A percentile compares a stretch with the other conserved stretches of the same genome.
phyloP scores from a whole-genome alignment of 2,329 filamentous ascomycete genomes.

The Scytalidium lignicola region DNA sequence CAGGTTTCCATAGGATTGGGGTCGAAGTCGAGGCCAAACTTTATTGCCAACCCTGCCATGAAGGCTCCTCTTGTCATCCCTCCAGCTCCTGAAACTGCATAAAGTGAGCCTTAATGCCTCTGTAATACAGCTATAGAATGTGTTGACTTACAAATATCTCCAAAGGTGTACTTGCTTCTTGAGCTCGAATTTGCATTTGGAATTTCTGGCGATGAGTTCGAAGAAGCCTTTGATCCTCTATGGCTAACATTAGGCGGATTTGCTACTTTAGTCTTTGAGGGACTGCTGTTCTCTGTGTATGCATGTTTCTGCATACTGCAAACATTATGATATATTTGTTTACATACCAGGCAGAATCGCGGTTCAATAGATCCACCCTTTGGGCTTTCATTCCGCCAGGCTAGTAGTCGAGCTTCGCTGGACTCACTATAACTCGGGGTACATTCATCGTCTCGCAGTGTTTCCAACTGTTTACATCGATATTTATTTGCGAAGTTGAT shows the following conservation, averaged over 20 bases:
- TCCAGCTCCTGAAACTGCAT: slow-evolving; percentile 61
- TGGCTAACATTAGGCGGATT: background rate
- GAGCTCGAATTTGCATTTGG: no score
- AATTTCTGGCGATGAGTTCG: no score
- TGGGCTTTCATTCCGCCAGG: slow-evolving; percentile 9
- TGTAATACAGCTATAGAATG: background rate
- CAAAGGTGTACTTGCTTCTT: slow-evolving; percentile 10
- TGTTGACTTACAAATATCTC: slow-evolving; percentile 16
- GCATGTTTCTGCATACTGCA: background rate
- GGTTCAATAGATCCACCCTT: slow-evolving; percentile 7
- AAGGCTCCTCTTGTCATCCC: slow-evolving; percentile 62
- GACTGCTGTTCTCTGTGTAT: background rate
- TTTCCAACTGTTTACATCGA: background rate
- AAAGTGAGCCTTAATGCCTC: background rate
- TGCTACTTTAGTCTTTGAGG: background rate
- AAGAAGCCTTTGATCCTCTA: background rate
- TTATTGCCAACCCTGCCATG: slow-evolving; percentile 51
- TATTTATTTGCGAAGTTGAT: background rate
- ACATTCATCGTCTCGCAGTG: slow-evolving; percentile 7
- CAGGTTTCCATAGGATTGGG: slow-evolving; percentile 16
- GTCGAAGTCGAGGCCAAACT: slow-evolving; percentile 60
- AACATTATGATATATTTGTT: background rate
- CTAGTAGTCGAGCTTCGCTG: background rate
- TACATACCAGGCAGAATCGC: background rate
- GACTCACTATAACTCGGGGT: slow-evolving; percentile 2